Base-by-base conservation (phyloP, 2,329 filamentous ascomycete genomes). In the Aspergillus unguis region DNA sequence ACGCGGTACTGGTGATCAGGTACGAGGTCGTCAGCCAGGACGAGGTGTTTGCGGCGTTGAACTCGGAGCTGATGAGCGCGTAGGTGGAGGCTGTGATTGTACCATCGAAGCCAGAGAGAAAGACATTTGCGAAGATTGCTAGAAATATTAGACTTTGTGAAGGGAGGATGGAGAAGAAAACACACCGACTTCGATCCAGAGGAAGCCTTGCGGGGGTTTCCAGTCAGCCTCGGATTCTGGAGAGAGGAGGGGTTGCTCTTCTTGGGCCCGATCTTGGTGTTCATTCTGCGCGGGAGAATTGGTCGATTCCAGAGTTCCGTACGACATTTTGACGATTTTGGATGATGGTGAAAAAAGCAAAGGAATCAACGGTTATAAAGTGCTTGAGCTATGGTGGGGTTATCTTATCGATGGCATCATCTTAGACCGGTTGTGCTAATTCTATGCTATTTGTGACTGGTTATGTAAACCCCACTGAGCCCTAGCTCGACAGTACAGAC, bases 51-150 rank as follows among this genome's bases (percentile, higher is more conserved):
- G 72, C 72, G 4, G 75, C 73, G 28, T 71, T 69, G 58, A 76
- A 77, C 8, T 81, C 54, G 63, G 81, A 55, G 73, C 79, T 80
- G 55, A 70, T 66, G 5, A 71, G 60, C 5, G 72, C 72, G 46
- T 76, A 75, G 1, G 71, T 75, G 2, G 74, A 71, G 0, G 73
- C 74, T 3, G 71, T 77, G 50, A 77, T 73, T 1, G 74, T 76
- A 10, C 71, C 68, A 46, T 77, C 73, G 54, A 76, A 75, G 2
- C 82, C 83, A 27, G 80, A 80, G 6, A 86, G 75, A 53, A 86
- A 86, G 5, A 86, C 82, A 55, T 85, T 86, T 40, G 79, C 76
- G 73, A 85, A 83, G 60, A 86, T 83, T 29, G 83, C 76, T 75
- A 25, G 49, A 17, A 5, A 45, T 6, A 35, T 54, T 48, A 57